These are phyloP conservation scores for Saururus chinensis DNA, from an alignment of 164 flowering plant genomes.

Conservation along the genomic window DNA sequence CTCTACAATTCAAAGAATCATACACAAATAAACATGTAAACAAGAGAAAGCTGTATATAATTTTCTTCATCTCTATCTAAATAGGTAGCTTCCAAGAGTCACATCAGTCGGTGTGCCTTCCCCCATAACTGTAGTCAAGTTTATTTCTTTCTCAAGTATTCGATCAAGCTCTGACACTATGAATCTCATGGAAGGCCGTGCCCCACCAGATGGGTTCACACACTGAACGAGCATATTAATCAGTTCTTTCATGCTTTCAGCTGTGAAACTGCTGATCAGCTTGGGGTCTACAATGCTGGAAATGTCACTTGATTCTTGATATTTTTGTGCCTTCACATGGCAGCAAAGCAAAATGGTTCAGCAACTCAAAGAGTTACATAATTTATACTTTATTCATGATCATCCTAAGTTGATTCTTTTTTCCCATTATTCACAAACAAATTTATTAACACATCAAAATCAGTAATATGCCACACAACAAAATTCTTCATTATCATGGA, in stretches of 20 bases:
- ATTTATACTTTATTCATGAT: no score
- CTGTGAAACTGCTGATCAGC: conserved; percentile 59
- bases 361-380: no score
- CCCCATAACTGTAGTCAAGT: conserved; percentile 73
- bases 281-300: conserved; percentile 48
- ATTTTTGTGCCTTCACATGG: conserved; percentile 44
- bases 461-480: no score
- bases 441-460: no score
- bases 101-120: conserved; percentile 75
- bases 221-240: conserved; percentile 43
- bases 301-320: conserved; percentile 30
- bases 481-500: no score
- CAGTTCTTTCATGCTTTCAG: conserved; percentile 74
- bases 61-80: conserved; percentile 40
- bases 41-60: conserved; percentile 2
- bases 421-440: no score
- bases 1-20: conserved; percentile 13
- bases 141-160: conserved; percentile 65
- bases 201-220: conserved; percentile 59
- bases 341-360: neutral
- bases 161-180: conserved; percentile 66
- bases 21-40: conserved; percentile 15
- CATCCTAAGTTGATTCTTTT: no score
- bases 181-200: conserved; percentile 60
- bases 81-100: conserved; percentile 76